Conservation (phyloP, 345 rosid species). For the Xanthoceras sorbifolium region DNA sequence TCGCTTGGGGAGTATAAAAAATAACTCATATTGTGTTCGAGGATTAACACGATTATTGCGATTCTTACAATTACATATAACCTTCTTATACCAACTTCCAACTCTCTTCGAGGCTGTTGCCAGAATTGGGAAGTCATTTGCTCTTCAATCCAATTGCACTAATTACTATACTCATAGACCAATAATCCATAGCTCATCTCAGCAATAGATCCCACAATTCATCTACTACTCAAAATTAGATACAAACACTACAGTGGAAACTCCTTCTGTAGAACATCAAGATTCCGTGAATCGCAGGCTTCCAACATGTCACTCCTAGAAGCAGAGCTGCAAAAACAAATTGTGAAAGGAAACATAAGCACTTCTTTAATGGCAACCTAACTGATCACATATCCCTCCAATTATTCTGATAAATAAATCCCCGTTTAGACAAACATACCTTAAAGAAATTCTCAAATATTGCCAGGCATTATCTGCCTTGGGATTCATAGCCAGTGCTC, state of each 20-base stretch:
- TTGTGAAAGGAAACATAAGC: background rate
- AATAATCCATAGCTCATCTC: background rate
- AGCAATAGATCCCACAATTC: constrained; percentile 1
- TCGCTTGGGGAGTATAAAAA: background rate
- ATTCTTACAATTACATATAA: background rate
- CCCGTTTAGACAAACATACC: constrained; percentile 45
- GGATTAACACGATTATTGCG: background rate
- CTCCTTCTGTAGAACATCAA: constrained; percentile 81
- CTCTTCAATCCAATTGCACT: background rate
- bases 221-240: background rate
- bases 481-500: constrained; percentile 98
- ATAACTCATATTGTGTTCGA: background rate
- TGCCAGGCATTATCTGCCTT: constrained; percentile 99
- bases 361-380: background rate
- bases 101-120: background rate
- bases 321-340: constrained; percentile 59
- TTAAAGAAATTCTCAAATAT: constrained; percentile 88
- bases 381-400: background rate
- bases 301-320: constrained; percentile 80
- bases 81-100: background rate
- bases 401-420: background rate
- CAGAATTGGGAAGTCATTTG: background rate
- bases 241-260: constrained; percentile 61
- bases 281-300: constrained; percentile 94
- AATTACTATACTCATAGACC: background rate